Conservation (phyloP, 2,329 filamentous ascomycete genomes). For the Coleophoma eucalyptorum region DNA sequence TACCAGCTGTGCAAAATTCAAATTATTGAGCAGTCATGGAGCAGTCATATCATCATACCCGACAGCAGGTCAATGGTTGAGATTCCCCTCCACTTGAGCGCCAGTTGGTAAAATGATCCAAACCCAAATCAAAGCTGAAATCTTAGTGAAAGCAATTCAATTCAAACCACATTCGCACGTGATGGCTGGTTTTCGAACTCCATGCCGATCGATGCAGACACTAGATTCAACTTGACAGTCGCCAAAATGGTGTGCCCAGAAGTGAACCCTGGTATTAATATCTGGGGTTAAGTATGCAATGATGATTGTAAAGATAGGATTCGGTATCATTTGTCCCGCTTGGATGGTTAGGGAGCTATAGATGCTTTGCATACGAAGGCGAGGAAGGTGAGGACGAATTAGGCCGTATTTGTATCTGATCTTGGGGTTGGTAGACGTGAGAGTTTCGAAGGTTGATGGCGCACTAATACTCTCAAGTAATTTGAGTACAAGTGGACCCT, state of each 20-base stretch:
- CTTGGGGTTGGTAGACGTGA: no score
- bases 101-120: neutral
- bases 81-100: neutral
- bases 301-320: no score
- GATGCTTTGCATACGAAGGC: no score
- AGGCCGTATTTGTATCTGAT: no score
- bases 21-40: neutral
- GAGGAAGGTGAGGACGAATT: no score
- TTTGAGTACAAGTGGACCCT: no score
- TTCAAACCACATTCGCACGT: constrained; percentile 42
- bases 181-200: constrained; percentile 45
- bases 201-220: constrained; percentile 47
- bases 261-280: constrained; percentile 25
- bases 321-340: no score
- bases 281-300: neutral
- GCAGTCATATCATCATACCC: neutral
- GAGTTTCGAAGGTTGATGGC: no score
- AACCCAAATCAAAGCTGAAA: neutral
- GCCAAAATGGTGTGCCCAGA: constrained; percentile 32
- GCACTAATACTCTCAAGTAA: no score
- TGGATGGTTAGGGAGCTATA: no score
- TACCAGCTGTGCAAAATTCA: neutral
- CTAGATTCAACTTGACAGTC: constrained; percentile 38
- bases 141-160: constrained; percentile 41
- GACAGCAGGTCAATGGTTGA: constrained; percentile 1